phyloP scores from a whole-genome alignment of 257 asterid species.

The Nicotiana tabacum region DNA sequence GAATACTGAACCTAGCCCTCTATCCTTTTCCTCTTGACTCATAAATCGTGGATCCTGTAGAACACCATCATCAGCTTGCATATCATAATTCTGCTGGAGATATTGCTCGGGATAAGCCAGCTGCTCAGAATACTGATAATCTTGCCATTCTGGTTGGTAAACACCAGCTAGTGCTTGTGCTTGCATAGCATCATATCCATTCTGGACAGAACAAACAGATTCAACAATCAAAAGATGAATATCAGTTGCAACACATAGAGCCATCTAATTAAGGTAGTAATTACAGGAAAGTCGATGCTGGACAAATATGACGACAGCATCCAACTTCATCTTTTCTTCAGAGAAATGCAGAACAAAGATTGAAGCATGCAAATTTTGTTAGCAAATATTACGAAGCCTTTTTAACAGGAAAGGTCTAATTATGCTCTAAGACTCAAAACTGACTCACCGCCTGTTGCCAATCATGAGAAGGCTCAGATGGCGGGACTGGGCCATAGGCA shows the following conservation, averaged over 20 bases:
- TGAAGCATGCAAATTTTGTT: not conserved
- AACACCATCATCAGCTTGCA: slow-evolving; percentile 46
- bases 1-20: slow-evolving; percentile 97
- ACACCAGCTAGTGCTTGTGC: slow-evolving; percentile 68
- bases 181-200: slow-evolving; percentile 74
- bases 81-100: slow-evolving; percentile 73
- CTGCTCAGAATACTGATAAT: slow-evolving; percentile 83
- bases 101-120: slow-evolving; percentile 84
- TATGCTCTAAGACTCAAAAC: slow-evolving; percentile 2
- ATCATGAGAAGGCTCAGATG: slow-evolving; percentile 69
- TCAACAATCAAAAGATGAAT: slow-evolving; percentile 2
- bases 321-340: not conserved
- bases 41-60: slow-evolving; percentile 72
- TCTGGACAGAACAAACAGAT: slow-evolving; percentile 32
- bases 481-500: slow-evolving; percentile 92
- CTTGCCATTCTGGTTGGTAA: slow-evolving; percentile 93
- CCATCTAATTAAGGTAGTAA: not conserved
- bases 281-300: not conserved
- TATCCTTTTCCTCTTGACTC: slow-evolving; percentile 99
- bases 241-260: not conserved
- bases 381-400: not conserved
- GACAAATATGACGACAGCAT: not conserved
- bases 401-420: not conserved
- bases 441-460: slow-evolving; percentile 77
- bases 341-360: not conserved